These are phyloP conservation scores for Mortierella polycephala DNA, from an alignment of 371 early-diverging fungal species.

Conservation along the genomic window DNA sequence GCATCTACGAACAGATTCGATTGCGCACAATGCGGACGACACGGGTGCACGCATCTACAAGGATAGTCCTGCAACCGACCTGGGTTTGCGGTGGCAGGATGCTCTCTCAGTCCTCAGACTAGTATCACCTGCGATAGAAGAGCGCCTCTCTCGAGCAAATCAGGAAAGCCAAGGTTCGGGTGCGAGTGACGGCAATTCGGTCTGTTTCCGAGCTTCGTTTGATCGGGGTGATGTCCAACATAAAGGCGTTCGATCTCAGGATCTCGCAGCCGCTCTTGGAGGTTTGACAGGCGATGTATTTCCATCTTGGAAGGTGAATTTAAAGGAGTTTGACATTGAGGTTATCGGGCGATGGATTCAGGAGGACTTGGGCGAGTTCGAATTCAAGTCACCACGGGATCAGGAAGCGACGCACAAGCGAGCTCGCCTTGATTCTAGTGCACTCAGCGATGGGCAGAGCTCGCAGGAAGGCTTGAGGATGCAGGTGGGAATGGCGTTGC, in stretches of 20 bases:
- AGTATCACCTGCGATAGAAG: conserved; percentile 15
- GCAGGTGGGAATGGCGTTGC: conserved; percentile 37
- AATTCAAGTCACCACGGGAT: background rate
- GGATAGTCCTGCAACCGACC: background rate
- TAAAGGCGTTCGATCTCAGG: conserved; percentile 45
- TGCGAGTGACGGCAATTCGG: background rate
- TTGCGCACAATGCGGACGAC: background rate
- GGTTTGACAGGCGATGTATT: conserved; percentile 27
- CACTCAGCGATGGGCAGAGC: background rate
- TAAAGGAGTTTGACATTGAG: conserved; percentile 36
- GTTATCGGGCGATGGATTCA: conserved; percentile 37
- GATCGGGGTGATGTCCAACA: conserved; percentile 44
- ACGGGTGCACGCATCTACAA: background rate
- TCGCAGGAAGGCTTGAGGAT: conserved; percentile 7
- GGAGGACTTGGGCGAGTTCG: conserved; percentile 4
- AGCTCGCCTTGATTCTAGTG: background rate
- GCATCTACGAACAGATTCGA: background rate
- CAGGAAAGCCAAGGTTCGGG: background rate
- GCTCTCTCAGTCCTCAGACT: conserved; percentile 22
- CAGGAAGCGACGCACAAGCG: background rate
- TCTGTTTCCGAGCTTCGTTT: conserved; percentile 39
- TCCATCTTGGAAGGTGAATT: conserved; percentile 41
- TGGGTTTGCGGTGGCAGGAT: conserved; percentile 22
- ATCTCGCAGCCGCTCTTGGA: conserved; percentile 39
- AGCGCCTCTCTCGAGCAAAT: background rate